Evolutionary conservation across 2,329 filamentous ascomycete species (phyloP), one percentile per base, ranked within the genome.

Genomic region (Neospermospora avenae): DNA sequence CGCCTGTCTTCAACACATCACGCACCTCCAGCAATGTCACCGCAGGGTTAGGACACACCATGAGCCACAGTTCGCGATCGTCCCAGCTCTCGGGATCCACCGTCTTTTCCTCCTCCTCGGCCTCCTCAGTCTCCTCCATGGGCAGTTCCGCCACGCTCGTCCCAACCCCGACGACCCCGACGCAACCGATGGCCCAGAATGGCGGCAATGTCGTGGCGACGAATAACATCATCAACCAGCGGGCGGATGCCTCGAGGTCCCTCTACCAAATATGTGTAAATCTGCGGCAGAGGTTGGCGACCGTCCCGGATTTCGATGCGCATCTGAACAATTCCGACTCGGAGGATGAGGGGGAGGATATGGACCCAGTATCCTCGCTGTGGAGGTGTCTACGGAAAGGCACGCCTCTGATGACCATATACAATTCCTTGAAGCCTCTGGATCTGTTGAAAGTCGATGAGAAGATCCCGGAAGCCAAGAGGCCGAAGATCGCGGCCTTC

Each of bases 191-290:
- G 60, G 46, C 65, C 53, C 59, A 61, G 59, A 77, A 80, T 49
- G 84, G 80, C 61, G 85, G 85, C 48, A 84, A 84, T 62, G 84
- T 93, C 63, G 78, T 91, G 70, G 89, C 92, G 62, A 91, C 89
- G 61, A 84, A 90, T 74, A 97, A 96, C 75, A 96, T 99, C 74
- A 96, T 99, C 81, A 99, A 99, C 77, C 90, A 93, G 76, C 90
- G 91, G 74, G 95, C 93, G 73, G 93, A 96, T 74, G 93, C 95
- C 66, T 91, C 90, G 58, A 84, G 88, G 61, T 97, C 93, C 11
- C 84, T 99, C 24, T 99, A 96, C 76, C 93, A 98, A 76, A 96
- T 96, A 74, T 98, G 95, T 74, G 83, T 96, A 67, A 86, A 88
- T 57, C 80, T 98, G 63, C 91, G 90, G 73, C 86, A 88, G 76